Evolutionary conservation across 2,329 filamentous ascomycete species (phyloP).

Genomic region (Xylaria sp.): DNA sequence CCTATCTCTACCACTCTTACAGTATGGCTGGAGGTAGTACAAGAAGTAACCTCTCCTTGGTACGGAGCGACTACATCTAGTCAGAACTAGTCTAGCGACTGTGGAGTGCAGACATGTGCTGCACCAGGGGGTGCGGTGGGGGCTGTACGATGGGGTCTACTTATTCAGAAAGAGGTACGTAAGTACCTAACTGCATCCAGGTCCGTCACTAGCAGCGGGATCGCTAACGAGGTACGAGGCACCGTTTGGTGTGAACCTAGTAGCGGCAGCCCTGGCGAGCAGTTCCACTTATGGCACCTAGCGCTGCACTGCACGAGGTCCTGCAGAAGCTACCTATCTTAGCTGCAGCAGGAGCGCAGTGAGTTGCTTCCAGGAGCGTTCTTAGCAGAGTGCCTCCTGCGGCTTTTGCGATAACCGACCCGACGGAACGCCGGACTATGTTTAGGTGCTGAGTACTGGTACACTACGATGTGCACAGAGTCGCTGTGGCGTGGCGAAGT

Average conservation of each 20-base stretch:
- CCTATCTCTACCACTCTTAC: neutral
- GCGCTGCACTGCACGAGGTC: slow-evolving; percentile 31
- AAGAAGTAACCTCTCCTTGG: neutral
- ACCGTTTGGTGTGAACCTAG: slow-evolving; percentile 16
- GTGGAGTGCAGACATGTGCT: slow-evolving; percentile 29
- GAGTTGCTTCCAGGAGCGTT: slow-evolving; percentile 4
- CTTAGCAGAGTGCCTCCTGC: slow-evolving; percentile 6
- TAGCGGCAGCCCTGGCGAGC: slow-evolving; percentile 5
- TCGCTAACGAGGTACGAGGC: slow-evolving; percentile 7
- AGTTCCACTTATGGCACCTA: slow-evolving; percentile 15
- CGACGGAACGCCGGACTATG: slow-evolving; percentile 23
- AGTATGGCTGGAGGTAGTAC: neutral
- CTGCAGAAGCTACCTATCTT: slow-evolving; percentile 28
- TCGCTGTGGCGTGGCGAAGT: neutral
- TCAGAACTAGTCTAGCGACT: slow-evolving; percentile 16
- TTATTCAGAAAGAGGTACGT: slow-evolving; percentile 5
- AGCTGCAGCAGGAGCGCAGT: slow-evolving; percentile 27
- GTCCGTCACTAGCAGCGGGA: slow-evolving; percentile 1
- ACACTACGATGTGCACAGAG: neutral
- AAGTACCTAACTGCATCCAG: slow-evolving; percentile 3
- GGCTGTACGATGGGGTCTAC: slow-evolving; percentile 11
- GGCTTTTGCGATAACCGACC: slow-evolving; percentile 16
- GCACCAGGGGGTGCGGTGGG: slow-evolving; percentile 15
- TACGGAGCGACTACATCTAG: neutral
- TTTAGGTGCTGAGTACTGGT: slow-evolving; percentile 11